Evolutionary conservation across 257 asterid species (phyloP).

Genomic region (Coffea canephora): DNA sequence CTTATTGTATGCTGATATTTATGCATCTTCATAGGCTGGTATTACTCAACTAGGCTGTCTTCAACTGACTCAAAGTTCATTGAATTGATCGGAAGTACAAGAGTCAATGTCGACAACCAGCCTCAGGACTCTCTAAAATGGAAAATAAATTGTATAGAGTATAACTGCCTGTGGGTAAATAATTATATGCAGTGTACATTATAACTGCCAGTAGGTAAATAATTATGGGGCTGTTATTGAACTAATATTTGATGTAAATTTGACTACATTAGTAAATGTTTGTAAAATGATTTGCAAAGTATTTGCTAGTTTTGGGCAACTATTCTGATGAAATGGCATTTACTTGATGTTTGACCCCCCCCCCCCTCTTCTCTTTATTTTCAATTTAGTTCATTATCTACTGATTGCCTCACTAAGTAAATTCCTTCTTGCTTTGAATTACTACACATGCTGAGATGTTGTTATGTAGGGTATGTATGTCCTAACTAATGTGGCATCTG

Average conservation of each 20-base stretch:
- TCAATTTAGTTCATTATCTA: not conserved
- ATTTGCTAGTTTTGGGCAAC: not conserved
- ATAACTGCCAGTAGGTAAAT: too few species aligned
- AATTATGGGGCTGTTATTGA: not conserved
- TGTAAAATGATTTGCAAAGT: not conserved
- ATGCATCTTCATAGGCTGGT: not conserved
- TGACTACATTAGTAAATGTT: not conserved
- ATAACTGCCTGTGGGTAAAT: too few species aligned
- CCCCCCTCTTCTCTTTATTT: not conserved
- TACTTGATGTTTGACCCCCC: not conserved
- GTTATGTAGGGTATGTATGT: slow-evolving; percentile 64
- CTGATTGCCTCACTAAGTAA: not conserved
- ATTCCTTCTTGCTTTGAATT: not conserved
- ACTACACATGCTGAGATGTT: slow-evolving; percentile 1
- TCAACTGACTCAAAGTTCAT: not conserved
- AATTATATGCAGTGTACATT: too few species aligned
- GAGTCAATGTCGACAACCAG: not conserved
- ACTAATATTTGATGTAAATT: not conserved
- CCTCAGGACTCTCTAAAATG: not conserved
- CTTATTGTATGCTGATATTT: too few species aligned
- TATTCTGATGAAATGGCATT: not conserved
- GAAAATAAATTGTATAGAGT: not conserved
- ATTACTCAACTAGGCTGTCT: not conserved
- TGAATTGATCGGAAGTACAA: not conserved
- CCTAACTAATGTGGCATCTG: slow-evolving; percentile 80